Evolutionary conservation across 768 basidiomycete genomes (phyloP), one percentile per base, ranked within the genome.

Genomic region (Lactarius sp.): DNA sequence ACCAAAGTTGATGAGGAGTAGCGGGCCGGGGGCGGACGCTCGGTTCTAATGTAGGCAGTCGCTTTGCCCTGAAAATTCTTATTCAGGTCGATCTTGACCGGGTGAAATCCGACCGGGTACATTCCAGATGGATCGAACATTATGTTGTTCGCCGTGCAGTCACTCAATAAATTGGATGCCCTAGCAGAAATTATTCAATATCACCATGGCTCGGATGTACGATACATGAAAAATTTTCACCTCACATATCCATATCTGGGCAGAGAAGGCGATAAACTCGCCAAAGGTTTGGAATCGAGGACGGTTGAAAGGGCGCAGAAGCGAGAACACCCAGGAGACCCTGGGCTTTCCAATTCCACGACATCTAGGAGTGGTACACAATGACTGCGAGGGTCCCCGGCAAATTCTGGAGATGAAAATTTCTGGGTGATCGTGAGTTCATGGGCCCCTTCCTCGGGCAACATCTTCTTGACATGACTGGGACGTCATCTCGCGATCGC

Each of bases 191-290:
- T 2, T 0, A 0, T 47, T 59, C 20, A 50, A 33, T 49, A 36
- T 41, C 9, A 46, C 22, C 27, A 49, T 44, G 13, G 16, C 12
- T 27, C 22, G 6, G 31, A 55, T 18, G 39, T 3, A 12, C 31
- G n/a, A 20, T 16, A 27, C 20, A 55, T n/a, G 8, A 46, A 33
- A 14, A 20, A 9, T 37, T 12, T 6, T 42, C 54, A 75, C 77
- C 73, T 78, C 75, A 37, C 79, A 70, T 0, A n/a, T n/a, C n/a
- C n/a, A n/a, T n/a, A 77, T 36, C 57, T 78, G 76, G 0, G 64
- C 54, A 33, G 75, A 66, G 55, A 72, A 77, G 6, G 72, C 73
- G 0, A 78, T 52, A 1, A 69, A 72, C 66, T 79, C 78, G 1
- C 78, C 76, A 6, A 76, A 55, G 0, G 74, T 77, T 39, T 71